A percentile compares a stretch with the other conserved stretches of the same genome.
Conservation (phyloP, 73 alveolate species). For the Stentor roeselii region DNA sequence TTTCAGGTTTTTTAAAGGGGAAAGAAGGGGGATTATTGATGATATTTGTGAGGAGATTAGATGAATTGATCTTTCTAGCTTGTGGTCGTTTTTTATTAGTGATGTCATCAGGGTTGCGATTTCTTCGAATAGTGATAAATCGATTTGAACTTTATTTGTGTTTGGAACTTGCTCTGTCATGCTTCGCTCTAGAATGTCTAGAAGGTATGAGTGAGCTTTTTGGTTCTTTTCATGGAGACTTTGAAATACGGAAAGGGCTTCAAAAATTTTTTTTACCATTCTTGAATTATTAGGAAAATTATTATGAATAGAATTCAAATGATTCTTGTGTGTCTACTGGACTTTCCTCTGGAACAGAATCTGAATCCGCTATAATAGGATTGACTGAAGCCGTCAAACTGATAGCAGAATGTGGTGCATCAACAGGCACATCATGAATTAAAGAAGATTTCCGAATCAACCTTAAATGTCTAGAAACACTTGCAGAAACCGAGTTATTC, state of each 20-base stretch:
- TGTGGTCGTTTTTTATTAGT: neutral
- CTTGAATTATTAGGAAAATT: too few relatives aligned
- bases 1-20: neutral
- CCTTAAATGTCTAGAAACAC: too few relatives aligned
- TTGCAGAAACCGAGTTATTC: too few relatives aligned
- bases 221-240: neutral
- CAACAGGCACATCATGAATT: too few relatives aligned
- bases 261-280: neutral
- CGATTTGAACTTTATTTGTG: neutral
- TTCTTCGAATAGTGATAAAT: slow-evolving; percentile 11
- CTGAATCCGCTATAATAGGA: too few relatives aligned
- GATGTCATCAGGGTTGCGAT: slow-evolving; percentile 9
- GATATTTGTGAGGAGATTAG: neutral
- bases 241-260: neutral
- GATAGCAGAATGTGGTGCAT: too few relatives aligned
- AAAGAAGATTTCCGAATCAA: too few relatives aligned
- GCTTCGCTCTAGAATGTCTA: neutral
- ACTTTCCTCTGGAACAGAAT: too few relatives aligned
- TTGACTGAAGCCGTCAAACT: too few relatives aligned
- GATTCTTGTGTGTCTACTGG: neutral
- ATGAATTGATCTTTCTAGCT: neutral
- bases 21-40: too few relatives aligned
- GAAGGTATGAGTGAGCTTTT: neutral
- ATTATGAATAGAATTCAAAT: neutral
- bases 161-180: neutral